These are phyloP conservation scores for Amanita rimosa DNA, from an alignment of 768 basidiomycete species.

Conservation along the genomic window DNA sequence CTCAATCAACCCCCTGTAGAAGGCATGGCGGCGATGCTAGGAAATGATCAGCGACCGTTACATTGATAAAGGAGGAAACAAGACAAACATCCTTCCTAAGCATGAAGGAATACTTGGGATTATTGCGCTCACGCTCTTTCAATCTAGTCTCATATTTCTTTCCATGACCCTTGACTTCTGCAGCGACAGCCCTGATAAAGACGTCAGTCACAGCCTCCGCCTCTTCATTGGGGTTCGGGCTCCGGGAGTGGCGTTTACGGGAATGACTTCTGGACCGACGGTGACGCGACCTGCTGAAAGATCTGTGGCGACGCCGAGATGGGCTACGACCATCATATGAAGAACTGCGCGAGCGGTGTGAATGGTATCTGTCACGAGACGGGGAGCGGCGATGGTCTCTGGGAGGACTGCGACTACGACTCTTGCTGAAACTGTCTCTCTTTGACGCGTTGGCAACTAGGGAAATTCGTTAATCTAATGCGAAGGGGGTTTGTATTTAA, in stretches of 20 bases:
- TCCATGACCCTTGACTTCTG: conserved; percentile 76
- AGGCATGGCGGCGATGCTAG: conserved; percentile 63
- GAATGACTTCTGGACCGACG: conserved; percentile 29
- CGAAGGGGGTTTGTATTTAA: not conserved
- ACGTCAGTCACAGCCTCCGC: conserved; percentile 67
- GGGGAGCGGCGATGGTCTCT: conserved; percentile 28
- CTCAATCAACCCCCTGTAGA: conserved; percentile 59
- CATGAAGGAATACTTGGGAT: conserved; percentile 78
- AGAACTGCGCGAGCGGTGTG: conserved; percentile 37
- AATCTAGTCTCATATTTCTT: conserved; percentile 64
- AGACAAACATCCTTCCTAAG: conserved; percentile 39
- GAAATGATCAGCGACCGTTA: conserved; percentile 4
- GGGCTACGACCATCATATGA: conserved; percentile 30
- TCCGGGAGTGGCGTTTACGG: conserved; percentile 35
- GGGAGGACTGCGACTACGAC: conserved; percentile 29
- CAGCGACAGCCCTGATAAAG: conserved; percentile 82
- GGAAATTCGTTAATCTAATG: not conserved
- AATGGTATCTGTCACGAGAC: conserved; percentile 28
- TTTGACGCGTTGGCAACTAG: not conserved
- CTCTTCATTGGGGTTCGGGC: conserved; percentile 38
- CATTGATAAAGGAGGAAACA: conserved; percentile 2
- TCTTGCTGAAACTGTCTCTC: conserved; percentile 12
- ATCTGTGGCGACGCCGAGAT: conserved; percentile 30
- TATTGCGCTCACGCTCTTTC: conserved; percentile 64
- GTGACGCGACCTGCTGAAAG: conserved; percentile 22